These are phyloP conservation scores for Aegle marmelos DNA, from an alignment of 345 rosid genomes.

Conservation along the genomic window DNA sequence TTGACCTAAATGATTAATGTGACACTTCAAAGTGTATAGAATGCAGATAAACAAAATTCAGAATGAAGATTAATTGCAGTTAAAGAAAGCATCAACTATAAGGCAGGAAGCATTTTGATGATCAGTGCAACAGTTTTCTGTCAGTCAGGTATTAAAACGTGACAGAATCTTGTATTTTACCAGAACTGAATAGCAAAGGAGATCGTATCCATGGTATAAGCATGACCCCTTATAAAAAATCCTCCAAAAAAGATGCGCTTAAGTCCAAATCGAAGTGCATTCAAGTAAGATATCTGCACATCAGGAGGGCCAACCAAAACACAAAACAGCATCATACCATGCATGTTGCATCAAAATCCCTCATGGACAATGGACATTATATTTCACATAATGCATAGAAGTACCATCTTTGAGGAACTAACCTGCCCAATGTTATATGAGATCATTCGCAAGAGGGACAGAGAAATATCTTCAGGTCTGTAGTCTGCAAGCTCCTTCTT, in stretches of 20 bases:
- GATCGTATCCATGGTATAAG: conserved; percentile 99
- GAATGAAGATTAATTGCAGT: background rate
- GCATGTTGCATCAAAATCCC: background rate
- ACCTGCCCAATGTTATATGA: conserved; percentile 99
- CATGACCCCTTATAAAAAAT: conserved; percentile 96
- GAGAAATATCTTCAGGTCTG: conserved; percentile 94
- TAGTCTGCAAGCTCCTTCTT: conserved; percentile 89
- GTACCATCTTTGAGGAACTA: conserved; percentile 12
- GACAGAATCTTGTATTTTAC: conserved; percentile 26
- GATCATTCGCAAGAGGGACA: conserved; percentile 97
- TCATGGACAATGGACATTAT: background rate
- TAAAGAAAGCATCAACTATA: conserved; percentile 5
- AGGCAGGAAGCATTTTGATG: background rate
- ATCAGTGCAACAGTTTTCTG: background rate
- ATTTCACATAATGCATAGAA: background rate
- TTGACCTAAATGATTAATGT: conserved; percentile 58
- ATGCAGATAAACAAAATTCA: background rate
- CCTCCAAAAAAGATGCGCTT: conserved; percentile 97
- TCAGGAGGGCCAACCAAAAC: conserved; percentile 10
- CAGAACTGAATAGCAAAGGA: conserved; percentile 99
- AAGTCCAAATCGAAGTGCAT: conserved; percentile 93
- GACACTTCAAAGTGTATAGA: conserved; percentile 1
- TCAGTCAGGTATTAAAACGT: background rate
- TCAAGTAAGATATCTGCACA: conserved; percentile 80
- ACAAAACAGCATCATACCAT: background rate